These are phyloP conservation scores for Pseudozyma sp. DNA, from an alignment of 1,284 basidiomycete species.

Conservation along the genomic window DNA sequence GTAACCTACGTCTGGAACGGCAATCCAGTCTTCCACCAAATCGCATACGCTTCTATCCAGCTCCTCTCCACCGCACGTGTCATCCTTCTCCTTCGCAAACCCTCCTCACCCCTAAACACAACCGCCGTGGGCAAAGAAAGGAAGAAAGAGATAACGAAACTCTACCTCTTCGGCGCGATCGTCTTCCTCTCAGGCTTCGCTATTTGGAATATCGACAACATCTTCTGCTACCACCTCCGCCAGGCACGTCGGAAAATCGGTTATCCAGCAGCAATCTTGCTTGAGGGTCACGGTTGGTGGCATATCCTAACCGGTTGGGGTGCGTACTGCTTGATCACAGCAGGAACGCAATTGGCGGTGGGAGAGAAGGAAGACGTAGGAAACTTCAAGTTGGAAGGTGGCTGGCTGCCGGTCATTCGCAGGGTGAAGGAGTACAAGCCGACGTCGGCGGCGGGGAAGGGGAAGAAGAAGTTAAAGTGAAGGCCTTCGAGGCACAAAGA, in stretches of 20 bases:
- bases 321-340: constrained; percentile 70
- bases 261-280: constrained; percentile 50
- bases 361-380: constrained; percentile 50
- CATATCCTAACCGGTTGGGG: constrained; percentile 73
- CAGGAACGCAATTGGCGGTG: constrained; percentile 42
- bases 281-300: constrained; percentile 71
- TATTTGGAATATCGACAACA: constrained; percentile 74
- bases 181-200: constrained; percentile 70
- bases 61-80: constrained; percentile 61
- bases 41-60: constrained; percentile 72
- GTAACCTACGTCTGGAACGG: constrained; percentile 70
- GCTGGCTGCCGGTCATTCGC: constrained; percentile 38
- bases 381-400: constrained; percentile 35
- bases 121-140: constrained; percentile 18
- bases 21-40: constrained; percentile 73
- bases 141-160: constrained; percentile 16
- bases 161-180: constrained; percentile 41
- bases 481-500: background rate
- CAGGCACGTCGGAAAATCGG: constrained; percentile 48
- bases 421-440: constrained; percentile 36
- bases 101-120: constrained; percentile 31
- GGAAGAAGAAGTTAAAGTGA: constrained; percentile 9
- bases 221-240: constrained; percentile 70
- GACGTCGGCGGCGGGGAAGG: background rate
- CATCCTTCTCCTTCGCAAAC: constrained; percentile 57